Evolutionary conservation across 345 rosid genomes (phyloP).

Genomic region (Euphorbia tirucalli): DNA sequence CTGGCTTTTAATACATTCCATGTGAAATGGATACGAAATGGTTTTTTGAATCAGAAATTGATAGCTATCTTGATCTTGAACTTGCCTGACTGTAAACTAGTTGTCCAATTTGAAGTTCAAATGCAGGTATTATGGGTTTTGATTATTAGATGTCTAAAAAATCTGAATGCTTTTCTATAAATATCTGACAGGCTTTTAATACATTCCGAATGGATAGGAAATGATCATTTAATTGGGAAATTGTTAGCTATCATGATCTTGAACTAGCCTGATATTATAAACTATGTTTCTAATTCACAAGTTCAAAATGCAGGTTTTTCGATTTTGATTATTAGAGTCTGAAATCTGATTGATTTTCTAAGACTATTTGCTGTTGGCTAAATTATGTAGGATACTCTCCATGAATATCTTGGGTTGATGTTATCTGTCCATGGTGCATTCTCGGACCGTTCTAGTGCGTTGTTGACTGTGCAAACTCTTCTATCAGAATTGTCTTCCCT

Average conservation of each 20-base stretch:
- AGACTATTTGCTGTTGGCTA: background rate
- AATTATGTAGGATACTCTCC: conserved; percentile 72
- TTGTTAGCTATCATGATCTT: background rate
- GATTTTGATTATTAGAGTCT: background rate
- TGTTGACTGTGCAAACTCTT: conserved; percentile 91
- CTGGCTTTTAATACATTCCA: background rate
- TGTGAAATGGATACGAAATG: background rate
- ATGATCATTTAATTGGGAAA: too few species aligned
- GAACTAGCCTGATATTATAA: background rate
- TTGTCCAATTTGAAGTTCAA: too few species aligned
- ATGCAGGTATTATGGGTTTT: too few species aligned
- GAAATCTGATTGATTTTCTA: background rate
- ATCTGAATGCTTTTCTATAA: background rate
- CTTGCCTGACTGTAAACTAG: too few species aligned
- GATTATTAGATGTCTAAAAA: too few species aligned
- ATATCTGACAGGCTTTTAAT: background rate
- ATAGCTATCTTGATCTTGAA: background rate
- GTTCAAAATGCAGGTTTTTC: background rate
- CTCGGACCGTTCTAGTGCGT: conserved; percentile 79
- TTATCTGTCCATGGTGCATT: conserved; percentile 86
- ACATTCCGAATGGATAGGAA: too few species aligned
- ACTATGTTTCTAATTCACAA: conserved; percentile 1
- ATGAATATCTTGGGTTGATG: conserved; percentile 89
- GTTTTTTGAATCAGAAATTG: background rate
- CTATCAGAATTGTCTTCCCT: conserved; percentile 71